Percentiles rank a stretch among this genome's conserved stretches.
phyloP scores from a whole-genome alignment of 345 rosid species.

The Rhodamnia rubescens region DNA sequence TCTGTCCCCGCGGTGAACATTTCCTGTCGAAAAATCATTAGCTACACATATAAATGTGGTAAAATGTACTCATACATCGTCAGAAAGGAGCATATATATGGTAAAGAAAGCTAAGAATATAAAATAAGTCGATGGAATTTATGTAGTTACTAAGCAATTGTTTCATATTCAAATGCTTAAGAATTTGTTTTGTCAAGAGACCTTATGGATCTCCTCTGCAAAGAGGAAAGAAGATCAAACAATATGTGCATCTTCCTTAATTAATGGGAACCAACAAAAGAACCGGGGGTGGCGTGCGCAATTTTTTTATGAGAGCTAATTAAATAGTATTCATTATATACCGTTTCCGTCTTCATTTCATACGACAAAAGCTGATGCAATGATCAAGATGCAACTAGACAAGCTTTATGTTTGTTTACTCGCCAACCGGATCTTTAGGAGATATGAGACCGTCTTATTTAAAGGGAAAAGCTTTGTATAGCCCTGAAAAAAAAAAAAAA shows the following conservation, averaged over 20 bases:
- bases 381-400: neutral
- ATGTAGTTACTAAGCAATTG: neutral
- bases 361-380: neutral
- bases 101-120: neutral
- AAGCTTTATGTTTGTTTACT: neutral
- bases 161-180: neutral
- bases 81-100: neutral
- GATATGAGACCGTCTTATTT: neutral
- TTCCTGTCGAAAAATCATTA: constrained; percentile 22
- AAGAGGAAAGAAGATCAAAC: neutral
- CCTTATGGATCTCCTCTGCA: neutral
- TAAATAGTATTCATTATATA: neutral
- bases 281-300: neutral
- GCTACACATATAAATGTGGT: neutral
- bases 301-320: neutral
- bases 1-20: constrained; percentile 86
- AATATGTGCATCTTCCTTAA: neutral
- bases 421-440: neutral
- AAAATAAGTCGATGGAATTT: neutral
- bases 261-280: neutral
- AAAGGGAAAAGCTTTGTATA: neutral
- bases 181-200: neutral
- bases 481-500: neutral
- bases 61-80: neutral
- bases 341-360: neutral